Percentiles rank a stretch among this genome's conserved stretches.
These are phyloP conservation scores for Eucalyptus curtisii DNA, from an alignment of 345 rosid genomes.

Conservation along the genomic window DNA sequence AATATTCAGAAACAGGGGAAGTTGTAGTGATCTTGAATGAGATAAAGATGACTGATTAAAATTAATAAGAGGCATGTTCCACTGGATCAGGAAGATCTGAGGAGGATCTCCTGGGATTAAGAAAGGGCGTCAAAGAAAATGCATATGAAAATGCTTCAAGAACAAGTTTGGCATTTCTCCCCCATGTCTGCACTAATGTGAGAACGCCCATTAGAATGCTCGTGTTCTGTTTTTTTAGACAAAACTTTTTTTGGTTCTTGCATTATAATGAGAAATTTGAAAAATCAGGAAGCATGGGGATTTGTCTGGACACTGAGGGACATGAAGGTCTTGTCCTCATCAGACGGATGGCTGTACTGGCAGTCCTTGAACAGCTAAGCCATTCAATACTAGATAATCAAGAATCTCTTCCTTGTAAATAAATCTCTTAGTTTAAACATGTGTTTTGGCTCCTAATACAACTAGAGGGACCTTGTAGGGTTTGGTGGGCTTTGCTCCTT, in stretches of 20 bases:
- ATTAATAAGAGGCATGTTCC: conserved; percentile 16
- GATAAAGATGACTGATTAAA: conserved; percentile 8
- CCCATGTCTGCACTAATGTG: neutral
- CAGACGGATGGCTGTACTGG: neutral
- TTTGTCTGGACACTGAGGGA: conserved; percentile 13
- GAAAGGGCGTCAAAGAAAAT: conserved; percentile 4
- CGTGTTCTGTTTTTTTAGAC: neutral
- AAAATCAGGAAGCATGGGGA: conserved; percentile 1
- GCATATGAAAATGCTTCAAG: conserved; percentile 17
- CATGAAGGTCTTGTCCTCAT: conserved; percentile 20
- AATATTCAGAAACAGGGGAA: neutral
- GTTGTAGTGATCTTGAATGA: neutral
- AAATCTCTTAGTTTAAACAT: neutral
- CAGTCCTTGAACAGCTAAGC: conserved; percentile 1
- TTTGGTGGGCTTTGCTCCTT: neutral
- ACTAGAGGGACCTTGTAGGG: neutral
- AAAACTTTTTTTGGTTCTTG: neutral
- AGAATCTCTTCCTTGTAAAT: neutral
- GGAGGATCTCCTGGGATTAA: conserved; percentile 21
- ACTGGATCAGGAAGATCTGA: conserved; percentile 34
- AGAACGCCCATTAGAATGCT: neutral
- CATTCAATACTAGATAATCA: neutral
- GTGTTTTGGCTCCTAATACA: neutral
- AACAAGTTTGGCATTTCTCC: neutral
- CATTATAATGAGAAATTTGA: neutral